Percentiles rank a stretch among this genome's conserved stretches.
Conservation (phyloP, 495 filamentous ascomycete genomes). For the Xylaria nigripes region DNA sequence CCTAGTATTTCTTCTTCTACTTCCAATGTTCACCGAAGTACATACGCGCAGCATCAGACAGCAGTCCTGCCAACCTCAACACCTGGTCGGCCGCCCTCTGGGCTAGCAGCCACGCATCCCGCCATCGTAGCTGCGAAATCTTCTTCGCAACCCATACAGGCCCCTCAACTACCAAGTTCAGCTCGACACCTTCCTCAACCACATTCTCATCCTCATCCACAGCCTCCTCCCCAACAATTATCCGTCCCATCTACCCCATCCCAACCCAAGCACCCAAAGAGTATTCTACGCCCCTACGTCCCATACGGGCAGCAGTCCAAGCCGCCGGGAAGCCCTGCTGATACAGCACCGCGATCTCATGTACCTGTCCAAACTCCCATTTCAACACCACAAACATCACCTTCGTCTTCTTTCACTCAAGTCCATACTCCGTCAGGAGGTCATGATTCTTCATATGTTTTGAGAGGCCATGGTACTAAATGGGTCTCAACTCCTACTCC, state of each 20-base stretch:
- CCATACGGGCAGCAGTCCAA: conserved; percentile 33
- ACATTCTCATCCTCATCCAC: not conserved
- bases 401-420: conserved; percentile 11
- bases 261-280: conserved; percentile 25
- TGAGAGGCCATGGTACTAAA: conserved; percentile 40
- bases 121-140: conserved; percentile 13
- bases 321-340: conserved; percentile 18
- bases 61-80: conserved; percentile 18
- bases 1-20: conserved; percentile 16
- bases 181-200: conserved; percentile 13
- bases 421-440: conserved; percentile 13
- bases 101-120: conserved; percentile 19
- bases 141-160: conserved; percentile 16
- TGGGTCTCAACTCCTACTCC: conserved; percentile 39
- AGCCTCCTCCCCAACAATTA: conserved; percentile 16
- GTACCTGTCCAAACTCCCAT: conserved; percentile 20
- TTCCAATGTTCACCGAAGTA: conserved; percentile 12
- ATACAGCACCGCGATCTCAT: conserved; percentile 16
- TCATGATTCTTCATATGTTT: conserved; percentile 12
- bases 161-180: conserved; percentile 13
- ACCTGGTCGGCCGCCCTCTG: conserved; percentile 20
- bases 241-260: conserved; percentile 22
- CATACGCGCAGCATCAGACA: conserved; percentile 15
- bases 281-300: conserved; percentile 29
- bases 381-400: conserved; percentile 12